Evolutionary conservation across 352 stramenopile genomes (phyloP).

Genomic region (Phytophthora citricola): DNA sequence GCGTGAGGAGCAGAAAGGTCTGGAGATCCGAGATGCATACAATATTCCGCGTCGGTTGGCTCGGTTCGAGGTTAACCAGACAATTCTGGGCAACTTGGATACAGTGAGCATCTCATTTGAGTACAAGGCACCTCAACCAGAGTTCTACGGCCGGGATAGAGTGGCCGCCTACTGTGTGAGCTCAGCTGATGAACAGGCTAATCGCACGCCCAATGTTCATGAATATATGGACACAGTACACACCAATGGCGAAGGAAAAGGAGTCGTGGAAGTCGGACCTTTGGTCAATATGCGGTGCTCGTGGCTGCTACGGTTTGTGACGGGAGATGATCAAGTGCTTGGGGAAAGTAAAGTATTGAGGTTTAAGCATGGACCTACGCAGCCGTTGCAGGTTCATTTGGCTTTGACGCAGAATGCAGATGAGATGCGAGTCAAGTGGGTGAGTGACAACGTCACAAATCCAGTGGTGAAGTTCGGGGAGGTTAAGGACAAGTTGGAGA

Average conservation of each 20-base stretch:
- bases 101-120: conserved; percentile 44
- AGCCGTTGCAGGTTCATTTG: conserved; percentile 57
- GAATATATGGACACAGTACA: conserved; percentile 36
- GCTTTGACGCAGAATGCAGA: conserved; percentile 38
- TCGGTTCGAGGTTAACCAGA: conserved; percentile 40
- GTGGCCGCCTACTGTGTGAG: conserved; percentile 46
- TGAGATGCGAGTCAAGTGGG: conserved; percentile 66
- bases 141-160: conserved; percentile 31
- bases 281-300: conserved; percentile 59
- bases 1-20: conserved; percentile 9
- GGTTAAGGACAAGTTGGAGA: conserved; percentile 20
- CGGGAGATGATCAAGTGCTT: conserved; percentile 33
- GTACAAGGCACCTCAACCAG: conserved; percentile 38
- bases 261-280: conserved; percentile 41
- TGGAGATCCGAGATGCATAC: conserved; percentile 26
- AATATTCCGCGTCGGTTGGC: conserved; percentile 28
- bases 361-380: conserved; percentile 38
- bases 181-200: conserved; percentile 21
- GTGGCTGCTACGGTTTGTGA: conserved; percentile 53
- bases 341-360: conserved; percentile 39
- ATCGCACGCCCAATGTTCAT: conserved; percentile 20
- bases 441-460: conserved; percentile 45
- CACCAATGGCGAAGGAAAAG: conserved; percentile 29
- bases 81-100: conserved; percentile 40
- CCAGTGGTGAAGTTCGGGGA: conserved; percentile 51